Percentiles rank a stretch among this genome's conserved stretches.
Evolutionary conservation across 495 filamentous ascomycete genomes (phyloP).

Genomic region (Articulospora tetracladia): DNA sequence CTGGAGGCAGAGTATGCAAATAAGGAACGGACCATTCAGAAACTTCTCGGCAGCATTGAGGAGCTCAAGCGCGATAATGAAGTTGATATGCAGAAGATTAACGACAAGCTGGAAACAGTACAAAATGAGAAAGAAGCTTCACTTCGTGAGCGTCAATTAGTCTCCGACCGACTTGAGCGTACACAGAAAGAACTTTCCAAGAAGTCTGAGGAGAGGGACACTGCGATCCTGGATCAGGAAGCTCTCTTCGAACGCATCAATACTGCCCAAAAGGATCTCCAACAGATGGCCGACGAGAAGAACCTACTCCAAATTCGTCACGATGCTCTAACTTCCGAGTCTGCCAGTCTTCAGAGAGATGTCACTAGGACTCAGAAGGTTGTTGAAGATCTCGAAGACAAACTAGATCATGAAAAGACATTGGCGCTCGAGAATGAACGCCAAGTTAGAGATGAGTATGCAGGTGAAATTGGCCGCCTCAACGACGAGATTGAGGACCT

Average conservation of each 20-base stretch:
- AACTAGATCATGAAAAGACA: slow-evolving; percentile 55
- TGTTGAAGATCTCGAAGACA: slow-evolving; percentile 54
- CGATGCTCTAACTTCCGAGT: slow-evolving; percentile 65
- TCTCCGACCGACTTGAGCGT: slow-evolving; percentile 47
- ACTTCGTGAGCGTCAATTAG: slow-evolving; percentile 34
- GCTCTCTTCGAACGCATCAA: slow-evolving; percentile 45
- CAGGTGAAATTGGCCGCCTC: slow-evolving; percentile 57
- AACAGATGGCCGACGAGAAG: slow-evolving; percentile 57
- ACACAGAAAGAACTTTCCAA: slow-evolving; percentile 41
- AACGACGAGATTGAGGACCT: slow-evolving; percentile 66
- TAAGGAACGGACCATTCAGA: slow-evolving; percentile 15
- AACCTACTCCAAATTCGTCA: slow-evolving; percentile 66
- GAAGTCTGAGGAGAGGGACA: slow-evolving; percentile 62
- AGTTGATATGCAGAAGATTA: slow-evolving; percentile 37
- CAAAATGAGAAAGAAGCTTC: slow-evolving; percentile 37
- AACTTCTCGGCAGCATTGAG: slow-evolving; percentile 21
- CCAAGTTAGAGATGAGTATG: slow-evolving; percentile 52
- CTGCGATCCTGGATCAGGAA: slow-evolving; percentile 35
- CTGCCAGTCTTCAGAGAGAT: slow-evolving; percentile 60
- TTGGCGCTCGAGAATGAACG: slow-evolving; percentile 55
- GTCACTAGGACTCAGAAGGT: slow-evolving; percentile 49
- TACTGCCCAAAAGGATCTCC: slow-evolving; percentile 44
- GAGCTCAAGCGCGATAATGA: slow-evolving; percentile 40
- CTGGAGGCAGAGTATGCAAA: slow-evolving; percentile 17
- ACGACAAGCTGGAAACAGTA: slow-evolving; percentile 38